These are phyloP conservation scores for Ascochyta fabae DNA, from an alignment of 2,329 filamentous ascomycete species.

Conservation along the genomic window DNA sequence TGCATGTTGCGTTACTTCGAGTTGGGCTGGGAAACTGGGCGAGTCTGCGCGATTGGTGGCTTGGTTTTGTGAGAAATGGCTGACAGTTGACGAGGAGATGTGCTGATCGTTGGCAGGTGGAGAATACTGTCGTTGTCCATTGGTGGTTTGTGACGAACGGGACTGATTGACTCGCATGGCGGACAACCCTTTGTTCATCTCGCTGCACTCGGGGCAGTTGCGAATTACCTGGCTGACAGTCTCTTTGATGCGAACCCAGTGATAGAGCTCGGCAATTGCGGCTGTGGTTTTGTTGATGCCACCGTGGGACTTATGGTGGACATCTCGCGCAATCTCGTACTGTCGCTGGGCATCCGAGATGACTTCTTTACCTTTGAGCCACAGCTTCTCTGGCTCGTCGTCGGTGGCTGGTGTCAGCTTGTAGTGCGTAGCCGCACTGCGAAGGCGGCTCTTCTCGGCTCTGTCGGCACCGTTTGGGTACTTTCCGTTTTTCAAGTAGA, in stretches of 20 bases:
- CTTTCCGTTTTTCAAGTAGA: conserved; percentile 91
- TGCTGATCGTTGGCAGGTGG: conserved; percentile 6
- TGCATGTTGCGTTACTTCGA: conserved; percentile 37
- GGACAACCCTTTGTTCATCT: conserved; percentile 54
- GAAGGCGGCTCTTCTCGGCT: conserved; percentile 91
- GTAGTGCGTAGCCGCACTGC: conserved; percentile 94
- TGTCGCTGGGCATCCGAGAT: conserved; percentile 88
- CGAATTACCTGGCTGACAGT: conserved; percentile 94
- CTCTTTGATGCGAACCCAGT: conserved; percentile 98
- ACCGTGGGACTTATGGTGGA: conserved; percentile 79
- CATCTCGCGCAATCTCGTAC: conserved; percentile 82
- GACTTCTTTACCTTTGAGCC: conserved; percentile 98
- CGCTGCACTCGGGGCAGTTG: conserved; percentile 89
- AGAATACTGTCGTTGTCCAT: conserved; percentile 10
- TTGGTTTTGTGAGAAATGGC: conserved; percentile 9
- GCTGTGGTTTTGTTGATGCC: conserved; percentile 99
- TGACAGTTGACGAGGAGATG: conserved; percentile 12
- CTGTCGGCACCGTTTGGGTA: conserved; percentile 93
- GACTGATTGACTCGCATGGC: conserved; percentile 32
- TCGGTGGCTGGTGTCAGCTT: conserved; percentile 68
- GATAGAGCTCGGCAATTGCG: conserved; percentile 89
- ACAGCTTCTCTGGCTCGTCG: conserved; percentile 66
- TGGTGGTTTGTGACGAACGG: conserved; percentile 19
- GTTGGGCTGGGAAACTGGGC: conserved; percentile 35
- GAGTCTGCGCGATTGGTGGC: conserved; percentile 25